phyloP scores from a whole-genome alignment of 2,329 filamentous ascomycete genomes.

The Fonsecaea nubica region DNA sequence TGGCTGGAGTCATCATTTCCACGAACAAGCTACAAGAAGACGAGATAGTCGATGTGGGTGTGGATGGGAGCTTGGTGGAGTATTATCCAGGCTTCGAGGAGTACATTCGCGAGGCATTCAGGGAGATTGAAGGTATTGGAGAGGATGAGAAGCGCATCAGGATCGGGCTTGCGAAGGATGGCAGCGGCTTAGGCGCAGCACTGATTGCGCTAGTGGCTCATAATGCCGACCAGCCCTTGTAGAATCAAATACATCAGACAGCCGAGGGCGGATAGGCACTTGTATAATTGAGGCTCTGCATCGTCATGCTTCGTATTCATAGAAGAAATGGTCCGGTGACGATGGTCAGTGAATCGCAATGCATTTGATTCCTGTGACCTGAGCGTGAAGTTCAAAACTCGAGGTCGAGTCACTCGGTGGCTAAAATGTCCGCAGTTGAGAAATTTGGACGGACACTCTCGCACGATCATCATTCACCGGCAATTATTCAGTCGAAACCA shows the following conservation, averaged over 20 bases:
- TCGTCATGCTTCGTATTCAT: neutral
- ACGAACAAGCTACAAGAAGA: conserved; percentile 73
- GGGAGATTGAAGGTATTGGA: conserved; percentile 78
- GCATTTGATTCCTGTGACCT: neutral
- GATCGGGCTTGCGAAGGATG: conserved; percentile 97
- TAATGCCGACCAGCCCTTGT: conserved; percentile 31
- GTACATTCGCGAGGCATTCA: conserved; percentile 82
- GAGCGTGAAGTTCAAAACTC: neutral
- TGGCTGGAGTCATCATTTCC: conserved; percentile 82
- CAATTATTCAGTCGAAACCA: neutral
- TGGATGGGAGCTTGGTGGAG: conserved; percentile 92
- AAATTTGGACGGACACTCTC: neutral
- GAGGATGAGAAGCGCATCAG: conserved; percentile 83
- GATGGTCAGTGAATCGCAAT: neutral
- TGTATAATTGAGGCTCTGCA: neutral
- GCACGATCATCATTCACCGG: neutral
- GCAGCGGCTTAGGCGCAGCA: conserved; percentile 92
- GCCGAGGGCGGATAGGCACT: neutral
- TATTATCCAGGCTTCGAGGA: conserved; percentile 93
- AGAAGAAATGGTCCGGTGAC: neutral
- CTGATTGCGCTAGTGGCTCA: conserved; percentile 86
- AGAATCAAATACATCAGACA: neutral
- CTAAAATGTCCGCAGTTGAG: neutral
- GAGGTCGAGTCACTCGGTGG: neutral
- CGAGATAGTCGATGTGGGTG: conserved; percentile 85